Evolutionary conservation across 2,329 filamentous ascomycete genomes (phyloP).

Genomic region (Sarocladium brachiariae): DNA sequence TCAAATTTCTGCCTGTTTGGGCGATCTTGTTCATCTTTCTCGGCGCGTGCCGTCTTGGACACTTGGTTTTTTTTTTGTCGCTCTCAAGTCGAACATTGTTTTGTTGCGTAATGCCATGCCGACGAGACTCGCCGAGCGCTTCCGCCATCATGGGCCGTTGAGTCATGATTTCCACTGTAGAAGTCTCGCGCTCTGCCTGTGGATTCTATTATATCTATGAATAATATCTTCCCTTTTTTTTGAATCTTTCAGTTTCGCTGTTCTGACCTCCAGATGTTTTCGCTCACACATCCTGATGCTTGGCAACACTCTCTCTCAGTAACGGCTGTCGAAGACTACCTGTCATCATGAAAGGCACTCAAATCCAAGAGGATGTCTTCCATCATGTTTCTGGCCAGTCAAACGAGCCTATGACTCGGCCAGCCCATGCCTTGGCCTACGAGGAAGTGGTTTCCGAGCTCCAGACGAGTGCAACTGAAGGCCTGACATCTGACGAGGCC

Average conservation of each 20-base stretch:
- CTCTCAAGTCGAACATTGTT: too few relatives aligned
- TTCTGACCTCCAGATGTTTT: not conserved
- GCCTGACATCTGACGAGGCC: slow-evolving; percentile 45
- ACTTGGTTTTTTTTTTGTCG: not conserved
- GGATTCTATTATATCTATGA: not conserved
- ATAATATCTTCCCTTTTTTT: too few relatives aligned
- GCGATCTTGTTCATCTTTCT: not conserved
- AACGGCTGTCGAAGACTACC: not conserved
- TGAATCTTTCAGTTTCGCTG: too few relatives aligned
- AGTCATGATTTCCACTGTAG: not conserved
- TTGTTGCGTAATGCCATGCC: not conserved
- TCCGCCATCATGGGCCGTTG: not conserved
- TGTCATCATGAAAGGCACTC: slow-evolving; percentile 10
- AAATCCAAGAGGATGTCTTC: slow-evolving; percentile 17
- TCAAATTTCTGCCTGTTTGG: not conserved
- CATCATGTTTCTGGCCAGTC: slow-evolving; percentile 32
- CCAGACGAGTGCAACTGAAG: slow-evolving; percentile 43
- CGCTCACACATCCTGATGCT: not conserved
- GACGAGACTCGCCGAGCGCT: not conserved
- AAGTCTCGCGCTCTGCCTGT: too few relatives aligned
- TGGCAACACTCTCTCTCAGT: not conserved
- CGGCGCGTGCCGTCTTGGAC: not conserved
- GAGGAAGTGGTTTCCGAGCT: slow-evolving; percentile 46
- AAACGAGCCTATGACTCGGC: slow-evolving; percentile 47
- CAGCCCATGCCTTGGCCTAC: slow-evolving; percentile 55